Base-by-base conservation (phyloP, 179 eudicot species). In the Sideroxylon spinosum region DNA sequence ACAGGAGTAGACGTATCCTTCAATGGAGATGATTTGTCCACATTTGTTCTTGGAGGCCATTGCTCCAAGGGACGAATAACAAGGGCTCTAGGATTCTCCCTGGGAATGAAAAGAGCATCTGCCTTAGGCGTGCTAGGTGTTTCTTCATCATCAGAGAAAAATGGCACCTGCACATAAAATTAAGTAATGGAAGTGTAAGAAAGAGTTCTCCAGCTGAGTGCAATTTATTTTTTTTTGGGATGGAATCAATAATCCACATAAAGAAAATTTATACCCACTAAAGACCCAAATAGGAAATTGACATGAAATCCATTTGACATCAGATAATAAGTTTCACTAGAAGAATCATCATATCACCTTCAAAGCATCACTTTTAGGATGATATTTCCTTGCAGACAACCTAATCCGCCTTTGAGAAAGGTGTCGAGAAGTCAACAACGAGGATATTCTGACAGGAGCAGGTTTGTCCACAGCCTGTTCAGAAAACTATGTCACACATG, bases 71-170 rank as follows among this genome's bases (percentile, higher is more conserved):
- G 98, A 48, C 92, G 97, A 80, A 95, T 86, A 7, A 95, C 86
- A 79, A 95, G 83, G 56, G 98, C 92, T 88, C 99, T 86, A 37
- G 99, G 99, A 84, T 95, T 93, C 82, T 95, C 97, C 88, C 99
- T 86, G 69, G 98, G 98, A 86, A 93, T 84, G 77, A 93, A 91
- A 78, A 90, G 90, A 74, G 99, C 96, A 79, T 93, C 97, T 76
- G 97, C 95, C 87, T 92, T 93, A 3, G 98, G 95, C 1, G 92
- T 93, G 82, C 90, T 88, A 25, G 96, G 87, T 67, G 89, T 86
- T 83, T 93, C 95, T 78, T 92, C 98, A 73, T 93, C 98, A 80
- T 92, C 97, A 76, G 84, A 86, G 77, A 91, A 93, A 81, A 95
- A 93, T 55, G 99, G 86, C 70, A 95, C 94, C 99, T 95, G 88